phyloP scores from a whole-genome alignment of 2,329 filamentous ascomycete species.

The Penicillium sp. region DNA sequence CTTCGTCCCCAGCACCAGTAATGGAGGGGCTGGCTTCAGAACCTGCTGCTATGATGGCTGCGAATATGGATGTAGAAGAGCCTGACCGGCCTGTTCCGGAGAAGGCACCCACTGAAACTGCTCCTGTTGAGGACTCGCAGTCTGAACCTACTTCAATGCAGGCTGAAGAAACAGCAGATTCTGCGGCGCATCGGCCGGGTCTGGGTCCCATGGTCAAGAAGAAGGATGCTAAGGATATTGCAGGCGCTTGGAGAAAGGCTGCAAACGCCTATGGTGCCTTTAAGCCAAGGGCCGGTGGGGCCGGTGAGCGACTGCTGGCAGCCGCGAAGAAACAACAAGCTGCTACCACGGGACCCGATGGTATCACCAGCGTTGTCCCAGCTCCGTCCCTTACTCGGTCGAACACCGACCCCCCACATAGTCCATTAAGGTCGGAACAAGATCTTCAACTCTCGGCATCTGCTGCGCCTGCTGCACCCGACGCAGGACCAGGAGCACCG shows the following conservation, averaged over 20 bases:
- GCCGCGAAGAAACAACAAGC: constrained; percentile 52
- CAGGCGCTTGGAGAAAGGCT: constrained; percentile 73
- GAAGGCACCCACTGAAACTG: constrained; percentile 10
- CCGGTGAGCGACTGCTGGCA: constrained; percentile 71
- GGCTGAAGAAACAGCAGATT: constrained; percentile 49
- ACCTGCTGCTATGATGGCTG: constrained; percentile 16
- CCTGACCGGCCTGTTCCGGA: neutral
- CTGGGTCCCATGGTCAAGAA: constrained; percentile 88
- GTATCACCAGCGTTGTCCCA: constrained; percentile 82
- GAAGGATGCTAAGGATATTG: constrained; percentile 68
- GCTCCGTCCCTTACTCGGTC: constrained; percentile 56
- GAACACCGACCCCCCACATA: constrained; percentile 39
- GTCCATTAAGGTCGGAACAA: constrained; percentile 29
- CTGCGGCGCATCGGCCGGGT: constrained; percentile 62
- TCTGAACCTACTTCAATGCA: constrained; percentile 17
- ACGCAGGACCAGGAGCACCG: constrained; percentile 22
- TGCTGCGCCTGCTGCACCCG: constrained; percentile 1
- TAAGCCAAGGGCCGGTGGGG: constrained; percentile 82
- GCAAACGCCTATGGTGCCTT: constrained; percentile 69
- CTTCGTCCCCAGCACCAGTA: constrained; percentile 13
- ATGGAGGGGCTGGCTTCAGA: constrained; percentile 15
- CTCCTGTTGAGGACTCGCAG: constrained; percentile 11
- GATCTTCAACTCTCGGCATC: constrained; percentile 23
- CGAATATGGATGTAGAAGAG: constrained; percentile 8
- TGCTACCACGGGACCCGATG: constrained; percentile 69